Evolutionary conservation across 345 rosid genomes (phyloP).

Genomic region (Geranium rotundifolium): DNA sequence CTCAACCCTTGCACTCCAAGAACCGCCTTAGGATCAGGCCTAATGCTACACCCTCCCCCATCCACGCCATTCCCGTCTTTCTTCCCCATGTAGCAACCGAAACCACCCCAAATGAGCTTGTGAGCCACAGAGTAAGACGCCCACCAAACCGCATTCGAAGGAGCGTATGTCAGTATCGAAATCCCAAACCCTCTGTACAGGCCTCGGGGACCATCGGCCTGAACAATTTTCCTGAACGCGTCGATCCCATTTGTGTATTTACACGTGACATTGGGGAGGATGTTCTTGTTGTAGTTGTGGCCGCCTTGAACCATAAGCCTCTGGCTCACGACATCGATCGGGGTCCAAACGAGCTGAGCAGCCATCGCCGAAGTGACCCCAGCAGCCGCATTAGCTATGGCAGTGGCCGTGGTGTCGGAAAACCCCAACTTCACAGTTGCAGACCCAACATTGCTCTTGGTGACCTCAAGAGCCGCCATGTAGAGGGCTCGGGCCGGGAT

Average conservation of each 20-base stretch:
- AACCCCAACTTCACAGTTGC: slow-evolving; percentile 55
- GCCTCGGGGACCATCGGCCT: slow-evolving; percentile 54
- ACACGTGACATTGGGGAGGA: slow-evolving; percentile 13
- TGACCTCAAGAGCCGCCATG: slow-evolving; percentile 81
- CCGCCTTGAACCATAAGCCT: slow-evolving; percentile 81
- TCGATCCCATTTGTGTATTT: slow-evolving; percentile 67
- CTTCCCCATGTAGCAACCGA: slow-evolving; percentile 25
- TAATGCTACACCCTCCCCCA: slow-evolving; percentile 8
- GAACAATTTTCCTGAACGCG: slow-evolving; percentile 58
- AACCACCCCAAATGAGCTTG: slow-evolving; percentile 42
- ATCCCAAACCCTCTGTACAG: slow-evolving; percentile 81
- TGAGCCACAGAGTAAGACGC: slow-evolving; percentile 74
- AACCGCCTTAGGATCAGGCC: slow-evolving; percentile 72
- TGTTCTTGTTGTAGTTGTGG: too few relatives aligned
- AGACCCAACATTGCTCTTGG: slow-evolving; percentile 75
- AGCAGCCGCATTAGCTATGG: slow-evolving; percentile 66
- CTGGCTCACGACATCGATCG: slow-evolving; percentile 89
- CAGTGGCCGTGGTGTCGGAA: slow-evolving; percentile 53
- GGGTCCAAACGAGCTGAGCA: slow-evolving; percentile 94
- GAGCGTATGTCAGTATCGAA: slow-evolving; percentile 79
- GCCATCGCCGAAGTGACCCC: slow-evolving; percentile 90
- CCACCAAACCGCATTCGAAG: slow-evolving; percentile 87
- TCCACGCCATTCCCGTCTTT: slow-evolving; percentile 7
- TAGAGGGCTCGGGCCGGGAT: slow-evolving; percentile 88
- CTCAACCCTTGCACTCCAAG: slow-evolving; percentile 51